Evolutionary conservation across 2,329 filamentous ascomycete genomes (phyloP).

Genomic region (Cladorrhinum sp.): DNA sequence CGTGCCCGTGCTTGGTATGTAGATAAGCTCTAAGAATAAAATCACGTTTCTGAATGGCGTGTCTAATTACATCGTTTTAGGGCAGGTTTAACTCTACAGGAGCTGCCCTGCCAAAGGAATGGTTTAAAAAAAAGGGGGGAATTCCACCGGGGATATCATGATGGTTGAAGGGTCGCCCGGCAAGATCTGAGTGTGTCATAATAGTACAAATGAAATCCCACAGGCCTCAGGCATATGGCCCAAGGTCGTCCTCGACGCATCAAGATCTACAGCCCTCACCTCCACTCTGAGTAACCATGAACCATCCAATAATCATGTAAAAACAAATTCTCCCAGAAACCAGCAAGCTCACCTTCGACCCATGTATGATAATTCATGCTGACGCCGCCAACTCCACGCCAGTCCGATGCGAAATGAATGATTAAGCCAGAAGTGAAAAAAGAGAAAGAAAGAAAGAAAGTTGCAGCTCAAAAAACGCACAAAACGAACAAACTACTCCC

Average conservation of each 20-base stretch:
- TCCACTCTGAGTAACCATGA: not conserved
- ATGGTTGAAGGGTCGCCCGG: not conserved
- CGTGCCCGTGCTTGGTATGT: not conserved
- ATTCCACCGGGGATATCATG: conserved; percentile 1
- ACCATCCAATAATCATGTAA: conserved; percentile 17
- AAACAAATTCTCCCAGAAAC: conserved; percentile 23
- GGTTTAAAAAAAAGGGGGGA: conserved; percentile 11
- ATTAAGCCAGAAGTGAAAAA: conserved; percentile 28
- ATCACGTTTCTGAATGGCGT: conserved; percentile 16
- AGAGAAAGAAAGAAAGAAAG: conserved; percentile 10
- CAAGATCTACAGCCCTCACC: not conserved
- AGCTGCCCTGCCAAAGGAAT: conserved; percentile 5
- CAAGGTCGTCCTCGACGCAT: not conserved
- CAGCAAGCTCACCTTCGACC: conserved; percentile 20
- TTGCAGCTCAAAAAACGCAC: not conserved
- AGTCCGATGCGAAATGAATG: conserved; percentile 35
- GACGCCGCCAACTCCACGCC: conserved; percentile 46
- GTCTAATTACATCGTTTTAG: conserved; percentile 31
- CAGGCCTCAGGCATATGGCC: not conserved
- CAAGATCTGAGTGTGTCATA: not conserved
- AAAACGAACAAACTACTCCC: not conserved
- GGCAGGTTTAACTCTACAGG: conserved; percentile 7
- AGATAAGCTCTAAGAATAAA: not conserved
- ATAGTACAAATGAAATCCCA: conserved; percentile 29
- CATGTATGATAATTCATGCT: conserved; percentile 33